Evolutionary conservation across 768 basidiomycete species (phyloP).

Genomic region (Ephemerocybe angulata): DNA sequence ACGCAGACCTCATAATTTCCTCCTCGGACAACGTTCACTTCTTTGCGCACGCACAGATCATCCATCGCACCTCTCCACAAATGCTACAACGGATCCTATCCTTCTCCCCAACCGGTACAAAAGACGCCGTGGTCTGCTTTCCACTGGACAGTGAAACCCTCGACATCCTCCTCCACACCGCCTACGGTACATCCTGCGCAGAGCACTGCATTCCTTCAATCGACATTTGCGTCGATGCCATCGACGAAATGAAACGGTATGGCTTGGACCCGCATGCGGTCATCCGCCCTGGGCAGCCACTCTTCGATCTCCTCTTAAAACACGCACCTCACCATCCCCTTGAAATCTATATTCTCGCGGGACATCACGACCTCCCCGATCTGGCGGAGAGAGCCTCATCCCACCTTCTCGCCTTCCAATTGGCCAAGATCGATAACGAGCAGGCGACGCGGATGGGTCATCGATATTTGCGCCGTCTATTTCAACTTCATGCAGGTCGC

Average conservation of each 20-base stretch:
- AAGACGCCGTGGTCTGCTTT: conserved; percentile 31
- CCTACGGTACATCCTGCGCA: conserved; percentile 46
- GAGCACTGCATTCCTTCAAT: conserved; percentile 49
- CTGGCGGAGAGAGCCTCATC: conserved; percentile 36
- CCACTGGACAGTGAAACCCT: conserved; percentile 41
- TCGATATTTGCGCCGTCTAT: conserved; percentile 32
- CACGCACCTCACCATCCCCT: conserved; percentile 30
- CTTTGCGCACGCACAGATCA: conserved; percentile 47
- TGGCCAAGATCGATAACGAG: conserved; percentile 28
- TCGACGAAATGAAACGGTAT: conserved; percentile 28
- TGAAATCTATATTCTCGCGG: conserved; percentile 35
- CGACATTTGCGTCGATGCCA: conserved; percentile 39
- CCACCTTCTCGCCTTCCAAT: conserved; percentile 31
- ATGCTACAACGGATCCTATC: conserved; percentile 39
- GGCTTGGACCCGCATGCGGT: conserved; percentile 15
- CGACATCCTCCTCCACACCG: conserved; percentile 49
- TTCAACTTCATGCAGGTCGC: conserved; percentile 31
- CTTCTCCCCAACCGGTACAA: background rate
- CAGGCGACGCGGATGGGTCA: conserved; percentile 31
- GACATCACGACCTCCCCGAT: conserved; percentile 24
- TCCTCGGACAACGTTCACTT: conserved; percentile 61
- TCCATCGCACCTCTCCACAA: conserved; percentile 44
- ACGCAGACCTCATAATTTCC: conserved; percentile 33
- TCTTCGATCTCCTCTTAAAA: conserved; percentile 16
- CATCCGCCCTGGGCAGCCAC: conserved; percentile 21